These are phyloP conservation scores for Epichloe scottii DNA, from an alignment of 2,329 filamentous ascomycete genomes.

Conservation along the genomic window DNA sequence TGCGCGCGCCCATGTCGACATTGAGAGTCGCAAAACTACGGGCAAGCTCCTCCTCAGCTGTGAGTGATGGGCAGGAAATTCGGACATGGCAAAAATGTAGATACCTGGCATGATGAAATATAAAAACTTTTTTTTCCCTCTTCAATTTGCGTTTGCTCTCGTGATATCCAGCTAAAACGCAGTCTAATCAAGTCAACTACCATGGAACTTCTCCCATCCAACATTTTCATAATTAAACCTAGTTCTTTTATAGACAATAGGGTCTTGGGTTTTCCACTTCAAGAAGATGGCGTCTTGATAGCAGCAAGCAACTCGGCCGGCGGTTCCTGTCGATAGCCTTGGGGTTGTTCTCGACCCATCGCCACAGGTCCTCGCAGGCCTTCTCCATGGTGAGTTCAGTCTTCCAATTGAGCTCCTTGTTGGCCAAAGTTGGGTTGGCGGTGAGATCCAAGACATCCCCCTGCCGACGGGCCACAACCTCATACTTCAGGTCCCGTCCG, in stretches of 20 bases:
- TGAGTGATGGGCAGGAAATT: slow-evolving; percentile 20
- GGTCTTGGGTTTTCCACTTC: slow-evolving; percentile 7
- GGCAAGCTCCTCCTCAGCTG: slow-evolving; percentile 71
- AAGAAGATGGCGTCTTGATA: slow-evolving; percentile 30
- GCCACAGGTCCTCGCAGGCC: slow-evolving; percentile 89
- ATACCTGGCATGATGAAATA: too few relatives aligned
- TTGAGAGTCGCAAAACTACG: slow-evolving; percentile 70
- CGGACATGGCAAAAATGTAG: neutral
- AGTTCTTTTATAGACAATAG: neutral
- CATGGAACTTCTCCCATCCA: neutral
- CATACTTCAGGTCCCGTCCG: slow-evolving; percentile 73
- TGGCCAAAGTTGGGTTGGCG: slow-evolving; percentile 77
- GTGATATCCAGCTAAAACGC: neutral
- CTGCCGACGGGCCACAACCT: slow-evolving; percentile 68
- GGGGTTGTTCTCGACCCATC: slow-evolving; percentile 94
- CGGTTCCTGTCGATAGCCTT: slow-evolving; percentile 89
- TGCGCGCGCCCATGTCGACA: slow-evolving; percentile 58
- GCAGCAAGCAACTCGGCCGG: slow-evolving; percentile 65
- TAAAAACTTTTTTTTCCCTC: too few relatives aligned
- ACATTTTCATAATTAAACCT: neutral
- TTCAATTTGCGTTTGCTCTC: neutral
- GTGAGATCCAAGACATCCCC: slow-evolving; percentile 94
- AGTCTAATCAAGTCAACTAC: neutral
- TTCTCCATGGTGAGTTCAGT: slow-evolving; percentile 83
- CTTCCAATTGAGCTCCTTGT: slow-evolving; percentile 84